Conservation (phyloP, 2,329 filamentous ascomycete genomes). For the Hypoxylon sp. region DNA sequence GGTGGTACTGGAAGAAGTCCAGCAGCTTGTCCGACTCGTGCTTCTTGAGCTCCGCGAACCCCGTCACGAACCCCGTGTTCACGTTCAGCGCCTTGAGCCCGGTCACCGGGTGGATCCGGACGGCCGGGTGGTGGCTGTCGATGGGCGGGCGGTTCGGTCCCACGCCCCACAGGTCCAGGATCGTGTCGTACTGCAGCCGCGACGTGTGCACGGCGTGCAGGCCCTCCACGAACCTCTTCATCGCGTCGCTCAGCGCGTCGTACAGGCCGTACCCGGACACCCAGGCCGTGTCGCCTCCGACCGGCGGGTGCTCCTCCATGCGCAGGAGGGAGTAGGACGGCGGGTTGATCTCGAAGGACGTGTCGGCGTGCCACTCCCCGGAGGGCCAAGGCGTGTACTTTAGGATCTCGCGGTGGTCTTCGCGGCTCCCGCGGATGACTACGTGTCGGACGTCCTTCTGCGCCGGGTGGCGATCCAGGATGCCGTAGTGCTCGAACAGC, state of each 20-base stretch:
- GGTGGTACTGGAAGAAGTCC: constrained; percentile 59
- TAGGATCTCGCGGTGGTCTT: constrained; percentile 58
- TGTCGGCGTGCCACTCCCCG: constrained; percentile 63
- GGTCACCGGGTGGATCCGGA: constrained; percentile 62
- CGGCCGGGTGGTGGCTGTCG: constrained; percentile 61
- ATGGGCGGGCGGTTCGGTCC: constrained; percentile 58
- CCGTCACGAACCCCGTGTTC: constrained; percentile 60
- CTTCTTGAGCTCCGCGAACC: constrained; percentile 63
- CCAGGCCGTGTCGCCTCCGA: constrained; percentile 62
- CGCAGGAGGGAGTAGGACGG: constrained; percentile 63
- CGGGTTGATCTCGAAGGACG: constrained; percentile 63
- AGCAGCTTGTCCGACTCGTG: constrained; percentile 60
- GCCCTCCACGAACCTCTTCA: constrained; percentile 57
- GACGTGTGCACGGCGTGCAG: constrained; percentile 61
- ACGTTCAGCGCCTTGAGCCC: constrained; percentile 60
- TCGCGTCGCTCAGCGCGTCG: constrained; percentile 57
- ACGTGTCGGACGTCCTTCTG: constrained; percentile 59
- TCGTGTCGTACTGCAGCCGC: constrained; percentile 60
- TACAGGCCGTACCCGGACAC: constrained; percentile 60
- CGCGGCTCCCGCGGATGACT: constrained; percentile 58
- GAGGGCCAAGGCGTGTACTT: constrained; percentile 62
- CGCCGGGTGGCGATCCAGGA: constrained; percentile 60
- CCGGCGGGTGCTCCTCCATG: constrained; percentile 62
- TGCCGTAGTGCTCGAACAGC: constrained; percentile 62
- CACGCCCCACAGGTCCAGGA: constrained; percentile 58